Conservation (phyloP, 2,329 filamentous ascomycete genomes). For the Talaromyces sp. region DNA sequence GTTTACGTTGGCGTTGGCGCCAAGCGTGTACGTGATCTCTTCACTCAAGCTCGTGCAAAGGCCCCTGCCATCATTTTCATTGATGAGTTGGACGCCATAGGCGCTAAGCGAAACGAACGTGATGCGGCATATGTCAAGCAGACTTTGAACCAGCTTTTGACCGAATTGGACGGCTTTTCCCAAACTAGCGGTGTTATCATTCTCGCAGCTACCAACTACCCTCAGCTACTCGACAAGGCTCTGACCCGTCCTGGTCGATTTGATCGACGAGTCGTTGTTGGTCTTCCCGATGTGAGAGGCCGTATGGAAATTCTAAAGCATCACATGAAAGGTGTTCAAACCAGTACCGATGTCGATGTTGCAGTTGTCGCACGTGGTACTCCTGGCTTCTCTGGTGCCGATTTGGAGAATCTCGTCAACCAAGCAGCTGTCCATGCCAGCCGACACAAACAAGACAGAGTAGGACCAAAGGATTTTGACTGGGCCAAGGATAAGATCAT, state of each 20-base stretch:
- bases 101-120: slow-evolving; percentile 84
- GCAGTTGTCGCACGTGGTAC: slow-evolving; percentile 81
- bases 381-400: slow-evolving; percentile 88
- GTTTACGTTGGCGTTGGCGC: slow-evolving; percentile 96
- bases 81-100: slow-evolving; percentile 90
- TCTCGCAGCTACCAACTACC: slow-evolving; percentile 93
- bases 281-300: slow-evolving; percentile 86
- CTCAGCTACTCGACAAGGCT: slow-evolving; percentile 89
- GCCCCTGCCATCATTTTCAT: slow-evolving; percentile 93
- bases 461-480: slow-evolving; percentile 78
- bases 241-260: slow-evolving; percentile 92
- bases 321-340: slow-evolving; percentile 87
- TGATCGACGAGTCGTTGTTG: slow-evolving; percentile 85
- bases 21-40: slow-evolving; percentile 94
- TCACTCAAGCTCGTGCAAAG: slow-evolving; percentile 75
- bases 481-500: slow-evolving; percentile 98
- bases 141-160: slow-evolving; percentile 93
- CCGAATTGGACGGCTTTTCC: slow-evolving; percentile 94
- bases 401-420: slow-evolving; percentile 95
- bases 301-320: slow-evolving; percentile 90
- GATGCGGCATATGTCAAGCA: slow-evolving; percentile 96
- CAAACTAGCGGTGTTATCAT: slow-evolving; percentile 94
- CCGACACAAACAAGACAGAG: slow-evolving; percentile 71
- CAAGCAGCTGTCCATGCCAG: slow-evolving; percentile 94
- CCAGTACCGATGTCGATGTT: slow-evolving; percentile 74